A percentile compares a stretch with the other conserved stretches of the same genome.
Evolutionary conservation across 768 basidiomycete species (phyloP).

Genomic region (Rhodotorula paludigena): DNA sequence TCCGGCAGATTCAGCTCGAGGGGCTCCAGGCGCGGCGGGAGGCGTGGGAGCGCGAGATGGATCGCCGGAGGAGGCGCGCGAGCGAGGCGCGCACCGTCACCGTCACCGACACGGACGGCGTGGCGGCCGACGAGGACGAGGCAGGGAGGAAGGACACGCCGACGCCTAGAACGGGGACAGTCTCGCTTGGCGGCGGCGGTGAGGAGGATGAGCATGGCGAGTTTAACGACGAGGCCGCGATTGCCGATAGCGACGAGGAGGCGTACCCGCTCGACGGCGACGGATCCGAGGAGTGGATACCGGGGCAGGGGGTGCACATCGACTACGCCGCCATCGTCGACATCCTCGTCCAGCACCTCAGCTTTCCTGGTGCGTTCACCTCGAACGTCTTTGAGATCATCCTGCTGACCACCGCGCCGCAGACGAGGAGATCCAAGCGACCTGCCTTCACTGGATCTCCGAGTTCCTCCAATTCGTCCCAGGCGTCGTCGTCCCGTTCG

Average conservation of each 20-base stretch:
- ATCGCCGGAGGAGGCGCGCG: conserved; percentile 51
- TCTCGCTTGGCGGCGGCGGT: conserved; percentile 29
- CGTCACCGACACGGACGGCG: neutral
- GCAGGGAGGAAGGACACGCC: conserved; percentile 5
- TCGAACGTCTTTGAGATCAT: neutral
- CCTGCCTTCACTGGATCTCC: conserved; percentile 85
- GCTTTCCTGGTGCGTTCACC: conserved; percentile 63
- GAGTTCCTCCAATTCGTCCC: conserved; percentile 82
- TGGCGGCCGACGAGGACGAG: neutral
- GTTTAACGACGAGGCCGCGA: conserved; percentile 20
- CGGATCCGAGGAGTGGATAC: conserved; percentile 63
- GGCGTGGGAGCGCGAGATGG: conserved; percentile 52
- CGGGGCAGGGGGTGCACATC: conserved; percentile 87
- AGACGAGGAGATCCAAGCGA: conserved; percentile 95
- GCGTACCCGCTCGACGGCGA: conserved; percentile 44
- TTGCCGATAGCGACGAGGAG: conserved; percentile 28
- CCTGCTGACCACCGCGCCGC: neutral
- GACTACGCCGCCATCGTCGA: conserved; percentile 89
- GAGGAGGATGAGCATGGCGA: conserved; percentile 34
- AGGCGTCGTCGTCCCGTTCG: conserved; percentile 90
- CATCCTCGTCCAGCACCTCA: conserved; percentile 79
- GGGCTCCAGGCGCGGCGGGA: conserved; percentile 14
- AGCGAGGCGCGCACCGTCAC: conserved; percentile 37
- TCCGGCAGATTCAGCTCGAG: conserved; percentile 51
- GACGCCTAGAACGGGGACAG: conserved; percentile 18